Evolutionary conservation across 306 rosid species (phyloP).

Genomic region (Begonia loranthoides): DNA sequence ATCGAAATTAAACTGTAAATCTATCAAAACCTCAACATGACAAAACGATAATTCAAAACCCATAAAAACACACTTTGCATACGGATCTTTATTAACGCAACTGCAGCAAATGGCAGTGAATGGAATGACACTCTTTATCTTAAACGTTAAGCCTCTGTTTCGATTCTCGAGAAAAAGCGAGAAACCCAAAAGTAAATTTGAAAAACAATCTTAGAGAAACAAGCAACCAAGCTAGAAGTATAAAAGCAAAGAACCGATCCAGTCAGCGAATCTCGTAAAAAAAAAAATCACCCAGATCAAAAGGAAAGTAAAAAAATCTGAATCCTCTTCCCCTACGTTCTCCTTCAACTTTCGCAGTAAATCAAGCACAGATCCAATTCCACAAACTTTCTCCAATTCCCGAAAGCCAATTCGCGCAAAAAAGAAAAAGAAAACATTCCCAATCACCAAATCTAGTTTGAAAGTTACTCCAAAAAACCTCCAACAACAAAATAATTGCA

Average conservation of each 20-base stretch:
- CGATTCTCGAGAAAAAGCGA: neutral
- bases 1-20: conserved; percentile 1
- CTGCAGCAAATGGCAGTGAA: neutral
- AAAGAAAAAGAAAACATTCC: neutral
- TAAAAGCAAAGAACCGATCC: neutral
- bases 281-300: neutral
- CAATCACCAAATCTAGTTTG: neutral
- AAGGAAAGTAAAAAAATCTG: neutral
- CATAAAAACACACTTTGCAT: neutral
- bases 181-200: neutral
- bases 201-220: neutral
- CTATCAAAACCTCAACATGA: neutral
- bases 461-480: neutral
- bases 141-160: neutral
- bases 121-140: neutral
- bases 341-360: too few species aligned
- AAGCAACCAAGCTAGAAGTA: neutral
- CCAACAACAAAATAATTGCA: too few species aligned
- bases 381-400: neutral
- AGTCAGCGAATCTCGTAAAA: neutral
- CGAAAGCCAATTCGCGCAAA: neutral
- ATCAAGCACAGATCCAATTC: too few species aligned
- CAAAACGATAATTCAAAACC: neutral
- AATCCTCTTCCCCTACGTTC: too few species aligned
- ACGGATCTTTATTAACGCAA: neutral